A percentile compares a stretch with the other conserved stretches of the same genome.
phyloP scores from a whole-genome alignment of 78 protist species.

The Dictyostelium capitatum region DNA sequence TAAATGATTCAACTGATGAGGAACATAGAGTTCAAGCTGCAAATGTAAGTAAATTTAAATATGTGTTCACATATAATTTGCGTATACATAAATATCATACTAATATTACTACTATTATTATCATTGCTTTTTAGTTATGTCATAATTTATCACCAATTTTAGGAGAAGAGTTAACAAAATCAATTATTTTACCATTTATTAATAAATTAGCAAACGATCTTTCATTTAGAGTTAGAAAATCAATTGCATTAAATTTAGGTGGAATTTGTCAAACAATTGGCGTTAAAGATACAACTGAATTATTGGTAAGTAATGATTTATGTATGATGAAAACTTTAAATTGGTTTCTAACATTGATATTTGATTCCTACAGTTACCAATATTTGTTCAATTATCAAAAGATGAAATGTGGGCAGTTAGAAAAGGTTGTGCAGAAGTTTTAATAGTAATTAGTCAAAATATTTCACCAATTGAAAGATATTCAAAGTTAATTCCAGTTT shows the following conservation, averaged over 20 bases:
- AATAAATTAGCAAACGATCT: constrained; percentile 51
- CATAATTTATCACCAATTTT: constrained; percentile 74
- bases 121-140: neutral
- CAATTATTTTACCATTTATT: constrained; percentile 61
- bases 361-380: constrained; percentile 74
- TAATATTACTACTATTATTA: neutral
- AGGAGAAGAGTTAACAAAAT: constrained; percentile 45
- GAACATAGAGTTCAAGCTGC: constrained; percentile 85
- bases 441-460: constrained; percentile 33
- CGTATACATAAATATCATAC: neutral
- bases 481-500: constrained; percentile 53
- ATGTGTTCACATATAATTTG: neutral
- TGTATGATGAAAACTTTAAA: neutral
- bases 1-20: constrained; percentile 79
- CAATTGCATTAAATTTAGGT: constrained; percentile 76
- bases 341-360: neutral
- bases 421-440: constrained; percentile 83
- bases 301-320: constrained; percentile 25
- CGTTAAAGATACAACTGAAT: constrained; percentile 62
- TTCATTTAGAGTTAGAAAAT: constrained; percentile 80
- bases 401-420: constrained; percentile 90
- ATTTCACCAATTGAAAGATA: constrained; percentile 67
- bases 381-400: constrained; percentile 44
- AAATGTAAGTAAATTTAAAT: constrained; percentile 42
- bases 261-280: constrained; percentile 72